Base-by-base conservation (phyloP, 2,329 filamentous ascomycete species). In the Pseudogymnoascus verrucosus region DNA sequence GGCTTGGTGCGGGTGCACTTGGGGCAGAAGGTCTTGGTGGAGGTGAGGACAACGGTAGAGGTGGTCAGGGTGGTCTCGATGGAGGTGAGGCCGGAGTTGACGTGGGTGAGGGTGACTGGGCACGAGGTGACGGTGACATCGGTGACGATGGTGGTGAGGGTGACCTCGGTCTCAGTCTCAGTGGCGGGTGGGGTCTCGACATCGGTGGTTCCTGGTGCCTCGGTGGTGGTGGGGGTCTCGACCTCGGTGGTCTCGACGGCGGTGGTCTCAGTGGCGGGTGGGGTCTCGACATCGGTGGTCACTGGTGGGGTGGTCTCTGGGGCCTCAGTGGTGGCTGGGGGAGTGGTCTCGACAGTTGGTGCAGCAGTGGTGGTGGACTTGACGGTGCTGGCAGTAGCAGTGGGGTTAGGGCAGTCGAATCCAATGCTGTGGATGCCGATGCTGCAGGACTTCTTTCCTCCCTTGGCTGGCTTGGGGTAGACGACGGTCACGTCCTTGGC, bases 401-500 rank as follows among this genome's bases (percentile, higher is more conserved):
- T 68, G 28, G 62, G 68, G 5, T 68, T 71, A 65, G 68, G 65
- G 42, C 91, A 96, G 78, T 92, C 84, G 77, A 93, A 96, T 69
- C 80, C 82, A 70, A 96, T 85, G 73, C 81, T 82, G 78, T 90
- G 88, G 70, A 95, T 84, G 70, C 87, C 86, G 70, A 96, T 82
- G 70, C 83, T 82, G 80, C 90, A 95, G 70, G 76, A 82, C 80
- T 67, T 74, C 76, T 62, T 81, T 75, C 67, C 84, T 78, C 73
- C 88, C 84, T 64, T 84, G 76, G 67, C 81, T 78, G 59, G 34
- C 59, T 61, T 61, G 59, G 84, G 82, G 76, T 81, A 85, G 74
- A 86, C 77, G 74, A 97, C 87, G 63, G 84, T 86, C 66, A 97
- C 91, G 64, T 85, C 87, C 74, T 83, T 91, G 68, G 93, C 93